A percentile compares a stretch with the other conserved stretches of the same genome.
Conservation (phyloP, 768 basidiomycete species). For the Boletus sp. region DNA sequence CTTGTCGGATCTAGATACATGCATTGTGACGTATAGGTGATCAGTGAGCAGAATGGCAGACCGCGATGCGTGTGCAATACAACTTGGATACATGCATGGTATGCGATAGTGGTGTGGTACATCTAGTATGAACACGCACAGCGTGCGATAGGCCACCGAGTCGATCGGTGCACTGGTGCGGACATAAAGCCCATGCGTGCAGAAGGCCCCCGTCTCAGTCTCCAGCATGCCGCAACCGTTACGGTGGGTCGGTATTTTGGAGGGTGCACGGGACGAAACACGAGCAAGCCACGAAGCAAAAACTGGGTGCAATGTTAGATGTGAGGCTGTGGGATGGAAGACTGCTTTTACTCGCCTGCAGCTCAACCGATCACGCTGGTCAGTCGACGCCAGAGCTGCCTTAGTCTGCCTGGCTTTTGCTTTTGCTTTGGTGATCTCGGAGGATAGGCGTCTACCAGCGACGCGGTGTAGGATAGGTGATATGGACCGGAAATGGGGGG, state of each 20-base stretch:
- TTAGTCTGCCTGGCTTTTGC: constrained; percentile 25
- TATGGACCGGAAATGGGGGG: constrained; percentile 34
- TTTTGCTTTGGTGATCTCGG: constrained; percentile 7
- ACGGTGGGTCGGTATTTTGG: neutral
- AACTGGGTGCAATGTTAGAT: neutral
- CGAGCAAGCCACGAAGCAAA: neutral
- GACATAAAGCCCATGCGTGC: constrained; percentile 15
- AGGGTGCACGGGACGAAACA: neutral
- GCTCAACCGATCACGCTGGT: constrained; percentile 19
- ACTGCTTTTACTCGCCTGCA: neutral
- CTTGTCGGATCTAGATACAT: constrained; percentile 15
- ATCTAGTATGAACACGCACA: constrained; percentile 21
- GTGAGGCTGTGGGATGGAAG: neutral
- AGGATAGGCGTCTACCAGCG: constrained; percentile 29
- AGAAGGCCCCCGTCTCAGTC: neutral
- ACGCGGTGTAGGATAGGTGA: constrained; percentile 27
- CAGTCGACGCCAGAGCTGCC: constrained; percentile 26
- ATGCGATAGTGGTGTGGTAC: constrained; percentile 5
- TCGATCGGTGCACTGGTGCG: constrained; percentile 18
- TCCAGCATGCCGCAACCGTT: neutral
- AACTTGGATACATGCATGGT: constrained; percentile 19
- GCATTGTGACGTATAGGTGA: constrained; percentile 4
- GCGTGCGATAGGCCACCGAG: constrained; percentile 20
- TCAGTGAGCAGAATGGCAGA: constrained; percentile 12
- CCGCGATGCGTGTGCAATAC: constrained; percentile 10